Evolutionary conservation across 345 rosid genomes (phyloP), one percentile per base, ranked within the genome.

Genomic region (Citrus cavaleriei): DNA sequence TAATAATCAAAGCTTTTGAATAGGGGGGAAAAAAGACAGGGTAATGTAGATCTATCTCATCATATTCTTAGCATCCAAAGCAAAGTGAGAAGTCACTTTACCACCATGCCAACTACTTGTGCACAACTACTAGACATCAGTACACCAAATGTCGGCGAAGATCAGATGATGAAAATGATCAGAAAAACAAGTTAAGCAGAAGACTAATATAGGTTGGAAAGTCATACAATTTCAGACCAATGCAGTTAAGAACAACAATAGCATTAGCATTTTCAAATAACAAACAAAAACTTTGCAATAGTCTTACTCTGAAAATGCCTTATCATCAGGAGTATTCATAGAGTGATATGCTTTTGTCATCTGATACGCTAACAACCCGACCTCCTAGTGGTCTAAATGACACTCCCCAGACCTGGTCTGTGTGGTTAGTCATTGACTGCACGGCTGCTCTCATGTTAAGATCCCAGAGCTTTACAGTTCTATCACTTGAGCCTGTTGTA

Each of bases 381-480:
- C 93, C 92, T 51, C 87, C 93, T 0, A 84, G 83, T 62, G 92
- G 90, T 51, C 91, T 89, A 87, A 94, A 96, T 3, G 98, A 85
- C 68, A 96, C 99, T 54, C 86, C 91, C 98, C 99, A 96, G 61
- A 96, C 98, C 82, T 96, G 98, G 81, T 93, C 99, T 4, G 87
- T 79, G 80, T 94, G 99, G 82, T 91, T 91, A 70, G 87, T 94
- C 99, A 91, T 89, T 58, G 98, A 93, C 89, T 96, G 99, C 70
- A 93, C 86, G 0, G 99, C 97, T 0, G 93, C 94, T 85, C 95
- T 92, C 98, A 90, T 93, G 81, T 81, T 85, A 34, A 96, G 90
- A 91, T 96, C 99, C 99, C 99, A 96, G 13, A 96, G 91, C 89
- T 88, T 90, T 72, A 93, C 99, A 19, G 98, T 93, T 83, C 91